Conservation (phyloP, 805 yeast genomes). For the Candida palmyrensis region DNA sequence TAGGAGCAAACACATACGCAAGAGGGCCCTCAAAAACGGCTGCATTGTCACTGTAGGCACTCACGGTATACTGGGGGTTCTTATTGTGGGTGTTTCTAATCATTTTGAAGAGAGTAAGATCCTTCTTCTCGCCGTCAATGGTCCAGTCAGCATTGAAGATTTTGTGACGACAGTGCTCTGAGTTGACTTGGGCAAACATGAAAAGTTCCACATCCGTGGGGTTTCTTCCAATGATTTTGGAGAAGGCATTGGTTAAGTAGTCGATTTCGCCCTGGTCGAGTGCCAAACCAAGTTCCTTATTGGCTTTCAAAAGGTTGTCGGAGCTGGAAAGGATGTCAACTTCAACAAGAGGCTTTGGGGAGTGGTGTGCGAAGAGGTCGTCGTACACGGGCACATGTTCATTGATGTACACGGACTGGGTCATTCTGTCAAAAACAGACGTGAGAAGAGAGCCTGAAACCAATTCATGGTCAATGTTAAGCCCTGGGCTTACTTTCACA, state of each 20-base stretch:
- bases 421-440: slow-evolving; percentile 90
- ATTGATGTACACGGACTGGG: slow-evolving; percentile 56
- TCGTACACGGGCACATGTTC: slow-evolving; percentile 57
- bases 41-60: slow-evolving; percentile 97
- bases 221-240: slow-evolving; percentile 67
- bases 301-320: slow-evolving; percentile 67
- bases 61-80: slow-evolving; percentile 76
- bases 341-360: slow-evolving; percentile 77
- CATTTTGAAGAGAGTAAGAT: slow-evolving; percentile 82
- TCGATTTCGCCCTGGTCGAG: slow-evolving; percentile 90
- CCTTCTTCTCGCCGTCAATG: slow-evolving; percentile 75
- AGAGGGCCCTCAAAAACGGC: slow-evolving; percentile 87
- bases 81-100: slow-evolving; percentile 86
- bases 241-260: slow-evolving; percentile 80
- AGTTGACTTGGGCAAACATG: slow-evolving; percentile 99
- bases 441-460: slow-evolving; percentile 52
- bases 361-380: slow-evolving; percentile 72
- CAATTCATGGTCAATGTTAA: slow-evolving; percentile 54
- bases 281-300: slow-evolving; percentile 86
- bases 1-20: slow-evolving; percentile 77
- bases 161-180: slow-evolving; percentile 99
- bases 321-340: slow-evolving; percentile 57
- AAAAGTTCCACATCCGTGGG: slow-evolving; percentile 97
- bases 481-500: slow-evolving; percentile 66
- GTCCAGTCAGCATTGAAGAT: slow-evolving; percentile 98